phyloP scores from a whole-genome alignment of 257 asterid species.

The Scutellaria baicalensis region DNA sequence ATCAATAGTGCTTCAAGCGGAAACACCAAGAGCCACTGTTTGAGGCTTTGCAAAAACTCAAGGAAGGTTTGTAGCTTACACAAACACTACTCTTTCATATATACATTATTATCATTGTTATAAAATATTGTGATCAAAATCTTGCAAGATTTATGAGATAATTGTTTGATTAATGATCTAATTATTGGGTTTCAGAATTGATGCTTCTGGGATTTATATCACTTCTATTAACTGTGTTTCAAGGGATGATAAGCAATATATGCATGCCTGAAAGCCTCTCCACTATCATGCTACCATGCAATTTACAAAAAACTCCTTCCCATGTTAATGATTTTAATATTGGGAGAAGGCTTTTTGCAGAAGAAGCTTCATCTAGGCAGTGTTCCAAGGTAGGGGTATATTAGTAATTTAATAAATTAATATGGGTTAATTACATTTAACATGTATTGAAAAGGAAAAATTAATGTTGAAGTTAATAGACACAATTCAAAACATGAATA shows the following conservation, averaged over 20 bases:
- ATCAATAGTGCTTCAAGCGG: slow-evolving; percentile 38
- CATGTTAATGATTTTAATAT: background rate
- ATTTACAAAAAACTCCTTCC: background rate
- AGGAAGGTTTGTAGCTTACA: slow-evolving; percentile 62
- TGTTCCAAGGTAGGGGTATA: slow-evolving; percentile 40
- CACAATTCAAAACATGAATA: too few species aligned
- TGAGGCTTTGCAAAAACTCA: slow-evolving; percentile 68
- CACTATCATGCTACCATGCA: slow-evolving; percentile 78
- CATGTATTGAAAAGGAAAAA: too few species aligned
- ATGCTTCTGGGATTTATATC: slow-evolving; percentile 95
- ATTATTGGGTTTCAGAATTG: slow-evolving; percentile 39
- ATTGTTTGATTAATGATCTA: background rate
- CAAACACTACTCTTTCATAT: too few species aligned
- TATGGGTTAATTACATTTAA: too few species aligned
- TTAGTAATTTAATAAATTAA: too few species aligned
- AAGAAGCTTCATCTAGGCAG: slow-evolving; percentile 1
- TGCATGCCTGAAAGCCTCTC: slow-evolving; percentile 53
- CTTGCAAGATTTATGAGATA: background rate
- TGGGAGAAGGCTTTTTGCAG: slow-evolving; percentile 43
- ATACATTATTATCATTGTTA: too few species aligned
- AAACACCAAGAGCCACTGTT: slow-evolving; percentile 43
- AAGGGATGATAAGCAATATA: slow-evolving; percentile 43
- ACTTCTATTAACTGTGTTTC: slow-evolving; percentile 62
- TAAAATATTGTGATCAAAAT: background rate
- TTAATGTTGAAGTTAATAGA: too few species aligned